These are phyloP conservation scores for Ogataea naganishii DNA, from an alignment of 805 yeast species.

Conservation along the genomic window DNA sequence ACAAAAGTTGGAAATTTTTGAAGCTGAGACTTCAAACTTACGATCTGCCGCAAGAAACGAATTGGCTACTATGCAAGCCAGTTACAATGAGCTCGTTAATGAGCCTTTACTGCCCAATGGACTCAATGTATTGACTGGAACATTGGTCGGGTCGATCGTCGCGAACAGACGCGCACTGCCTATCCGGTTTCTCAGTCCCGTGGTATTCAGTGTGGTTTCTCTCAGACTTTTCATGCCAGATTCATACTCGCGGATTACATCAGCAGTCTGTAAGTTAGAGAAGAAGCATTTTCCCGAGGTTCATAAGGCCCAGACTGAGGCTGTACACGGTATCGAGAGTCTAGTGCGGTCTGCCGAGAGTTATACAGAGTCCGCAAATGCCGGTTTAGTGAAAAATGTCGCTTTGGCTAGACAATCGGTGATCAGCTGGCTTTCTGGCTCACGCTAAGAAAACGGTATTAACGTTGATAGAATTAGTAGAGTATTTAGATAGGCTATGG, in stretches of 20 bases:
- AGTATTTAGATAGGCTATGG: no score
- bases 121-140: slow-evolving; percentile 44
- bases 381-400: neutral
- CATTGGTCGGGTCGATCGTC: slow-evolving; percentile 49
- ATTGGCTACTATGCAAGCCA: slow-evolving; percentile 19
- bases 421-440: slow-evolving; percentile 1
- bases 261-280: slow-evolving; percentile 20
- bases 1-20: slow-evolving; percentile 26
- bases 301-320: slow-evolving; percentile 13
- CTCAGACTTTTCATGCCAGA: slow-evolving; percentile 42
- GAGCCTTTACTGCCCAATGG: slow-evolving; percentile 51
- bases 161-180: slow-evolving; percentile 39
- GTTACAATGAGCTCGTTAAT: slow-evolving; percentile 27
- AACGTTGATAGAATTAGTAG: no score
- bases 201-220: slow-evolving; percentile 37
- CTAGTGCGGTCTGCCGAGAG: neutral
- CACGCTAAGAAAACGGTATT: no score
- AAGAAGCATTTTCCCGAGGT: slow-evolving; percentile 30
- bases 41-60: slow-evolving; percentile 40
- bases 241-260: slow-evolving; percentile 28
- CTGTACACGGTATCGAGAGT: slow-evolving; percentile 1
- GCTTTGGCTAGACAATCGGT: slow-evolving; percentile 1
- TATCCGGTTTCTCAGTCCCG: slow-evolving; percentile 42
- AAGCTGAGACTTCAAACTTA: slow-evolving; percentile 38
- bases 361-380: neutral